A percentile compares a stretch with the other conserved stretches of the same genome.
phyloP scores from a whole-genome alignment of 345 rosid species.

The Eucalyptus polybractea region DNA sequence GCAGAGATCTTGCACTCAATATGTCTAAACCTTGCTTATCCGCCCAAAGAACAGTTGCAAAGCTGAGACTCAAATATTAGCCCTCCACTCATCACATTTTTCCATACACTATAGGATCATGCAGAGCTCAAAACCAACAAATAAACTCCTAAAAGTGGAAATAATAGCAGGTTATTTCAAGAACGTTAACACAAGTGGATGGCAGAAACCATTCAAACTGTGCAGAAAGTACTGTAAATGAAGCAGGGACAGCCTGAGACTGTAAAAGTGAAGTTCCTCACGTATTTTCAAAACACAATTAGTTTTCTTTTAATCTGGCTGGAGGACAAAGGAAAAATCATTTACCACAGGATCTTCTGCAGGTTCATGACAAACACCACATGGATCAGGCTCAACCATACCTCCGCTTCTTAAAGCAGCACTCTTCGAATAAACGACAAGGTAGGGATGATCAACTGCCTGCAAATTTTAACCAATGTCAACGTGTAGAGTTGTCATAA shows the following conservation, averaged over 20 bases:
- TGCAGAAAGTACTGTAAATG: neutral
- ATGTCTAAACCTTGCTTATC: neutral
- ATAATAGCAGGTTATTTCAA: neutral
- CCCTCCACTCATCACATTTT: neutral
- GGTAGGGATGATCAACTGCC: conserved; percentile 99
- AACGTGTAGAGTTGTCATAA: neutral
- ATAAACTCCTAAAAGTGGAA: neutral
- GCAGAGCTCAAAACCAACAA: neutral
- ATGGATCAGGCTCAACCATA: conserved; percentile 14
- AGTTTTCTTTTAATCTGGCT: neutral
- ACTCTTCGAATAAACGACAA: conserved; percentile 65
- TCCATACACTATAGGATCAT: neutral
- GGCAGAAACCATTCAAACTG: neutral
- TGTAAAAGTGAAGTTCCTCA: neutral
- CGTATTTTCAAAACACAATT: neutral
- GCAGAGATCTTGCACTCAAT: neutral
- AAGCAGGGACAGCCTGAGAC: neutral
- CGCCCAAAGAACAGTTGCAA: neutral
- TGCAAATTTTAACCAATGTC: conserved; percentile 18
- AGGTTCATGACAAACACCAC: conserved; percentile 75
- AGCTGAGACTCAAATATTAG: neutral
- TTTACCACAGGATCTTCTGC: conserved; percentile 80
- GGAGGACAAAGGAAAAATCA: neutral
- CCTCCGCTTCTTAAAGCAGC: conserved; percentile 21
- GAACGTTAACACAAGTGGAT: neutral